Conservation (phyloP, 176 grass and related monocot species). For the Elaeis guineensis region DNA sequence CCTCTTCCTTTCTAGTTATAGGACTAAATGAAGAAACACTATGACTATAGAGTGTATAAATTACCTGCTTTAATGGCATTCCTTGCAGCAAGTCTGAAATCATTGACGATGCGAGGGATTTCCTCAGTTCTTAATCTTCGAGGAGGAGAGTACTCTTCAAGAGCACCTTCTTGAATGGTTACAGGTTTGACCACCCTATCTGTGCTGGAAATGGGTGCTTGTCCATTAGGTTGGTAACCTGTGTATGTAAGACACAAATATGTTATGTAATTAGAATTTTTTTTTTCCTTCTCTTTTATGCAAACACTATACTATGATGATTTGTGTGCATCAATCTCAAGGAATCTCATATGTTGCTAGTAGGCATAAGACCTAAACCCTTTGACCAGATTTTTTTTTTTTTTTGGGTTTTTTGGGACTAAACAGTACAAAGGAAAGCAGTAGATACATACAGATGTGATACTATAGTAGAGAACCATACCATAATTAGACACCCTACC, state of each 20-base stretch:
- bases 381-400: no score
- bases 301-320: no score
- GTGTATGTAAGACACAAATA: background rate
- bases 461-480: no score
- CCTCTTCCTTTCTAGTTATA: no score
- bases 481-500: no score
- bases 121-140: constrained; percentile 34
- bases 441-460: no score
- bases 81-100: constrained; percentile 45
- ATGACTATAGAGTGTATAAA: background rate
- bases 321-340: no score
- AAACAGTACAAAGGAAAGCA: no score
- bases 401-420: no score
- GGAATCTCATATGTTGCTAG: no score
- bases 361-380: no score
- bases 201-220: constrained; percentile 48
- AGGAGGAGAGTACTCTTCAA: constrained; percentile 26
- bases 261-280: background rate
- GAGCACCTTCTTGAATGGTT: constrained; percentile 7
- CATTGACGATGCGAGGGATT: constrained; percentile 35
- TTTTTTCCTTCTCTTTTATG: background rate
- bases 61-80: constrained; percentile 62
- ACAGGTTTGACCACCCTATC: constrained; percentile 22
- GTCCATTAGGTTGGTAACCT: constrained; percentile 25
- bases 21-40: no score